Conservation (phyloP, 106 monocot genomes). For the Alisma plantagoaquatica region DNA sequence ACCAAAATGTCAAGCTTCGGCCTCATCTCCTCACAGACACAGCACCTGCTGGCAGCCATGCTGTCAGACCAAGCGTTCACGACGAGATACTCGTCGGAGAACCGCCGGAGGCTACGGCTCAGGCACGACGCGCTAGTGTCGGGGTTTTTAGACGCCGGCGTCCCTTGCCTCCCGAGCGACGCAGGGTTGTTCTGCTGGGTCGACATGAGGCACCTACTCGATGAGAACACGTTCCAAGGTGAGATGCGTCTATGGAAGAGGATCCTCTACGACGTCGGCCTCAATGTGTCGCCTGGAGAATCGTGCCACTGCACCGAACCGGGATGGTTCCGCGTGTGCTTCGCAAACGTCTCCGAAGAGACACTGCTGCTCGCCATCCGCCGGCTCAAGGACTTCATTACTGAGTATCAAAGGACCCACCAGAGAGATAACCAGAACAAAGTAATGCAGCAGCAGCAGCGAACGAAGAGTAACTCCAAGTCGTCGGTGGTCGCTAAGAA, state of each 20-base stretch:
- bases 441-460: too few species aligned
- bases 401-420: too few species aligned
- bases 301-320: constrained; percentile 87
- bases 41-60: constrained; percentile 58
- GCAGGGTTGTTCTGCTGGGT: constrained; percentile 89
- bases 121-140: constrained; percentile 37
- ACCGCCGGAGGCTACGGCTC: constrained; percentile 38
- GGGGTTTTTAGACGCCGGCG: constrained; percentile 31
- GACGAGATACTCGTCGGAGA: constrained; percentile 42
- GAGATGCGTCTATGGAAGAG: constrained; percentile 91
- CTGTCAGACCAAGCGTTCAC: constrained; percentile 63
- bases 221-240: constrained; percentile 22
- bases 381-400: constrained; percentile 37
- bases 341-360: constrained; percentile 66
- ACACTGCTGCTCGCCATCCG: constrained; percentile 50
- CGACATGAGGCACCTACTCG: constrained; percentile 65
- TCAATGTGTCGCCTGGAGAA: constrained; percentile 79
- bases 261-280: constrained; percentile 55
- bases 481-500: too few species aligned
- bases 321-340: constrained; percentile 90
- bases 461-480: too few species aligned
- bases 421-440: too few species aligned
- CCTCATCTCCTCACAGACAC: constrained; percentile 81
- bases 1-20: constrained; percentile 99
- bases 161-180: constrained; percentile 60